A percentile compares a stretch with the other conserved stretches of the same genome.
These are phyloP conservation scores for Hydnum rufescens DNA, from an alignment of 768 basidiomycete species.

Conservation along the genomic window DNA sequence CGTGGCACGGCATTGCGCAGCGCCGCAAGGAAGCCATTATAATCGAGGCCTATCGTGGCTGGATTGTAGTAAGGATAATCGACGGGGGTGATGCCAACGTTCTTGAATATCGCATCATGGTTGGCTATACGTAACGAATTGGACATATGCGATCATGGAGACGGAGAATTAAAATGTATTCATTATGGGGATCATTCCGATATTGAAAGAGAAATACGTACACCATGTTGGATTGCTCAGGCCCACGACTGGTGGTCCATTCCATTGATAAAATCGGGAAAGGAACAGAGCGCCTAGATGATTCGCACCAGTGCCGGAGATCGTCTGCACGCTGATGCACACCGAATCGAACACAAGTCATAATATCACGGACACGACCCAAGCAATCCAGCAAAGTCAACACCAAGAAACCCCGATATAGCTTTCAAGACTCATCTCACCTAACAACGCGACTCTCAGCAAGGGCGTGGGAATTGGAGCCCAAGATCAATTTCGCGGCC, in stretches of 20 bases:
- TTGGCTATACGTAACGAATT: conserved; percentile 30
- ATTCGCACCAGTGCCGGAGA: conserved; percentile 91
- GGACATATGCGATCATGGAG: background rate
- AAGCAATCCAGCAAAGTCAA: background rate
- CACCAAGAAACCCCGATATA: background rate
- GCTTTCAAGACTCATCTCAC: conserved; percentile 12
- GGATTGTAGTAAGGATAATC: conserved; percentile 91
- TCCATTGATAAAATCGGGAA: conserved; percentile 57
- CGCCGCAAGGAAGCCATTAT: conserved; percentile 38
- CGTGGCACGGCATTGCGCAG: conserved; percentile 46
- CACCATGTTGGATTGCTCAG: conserved; percentile 94
- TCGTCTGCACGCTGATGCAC: conserved; percentile 66
- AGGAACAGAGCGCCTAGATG: conserved; percentile 81
- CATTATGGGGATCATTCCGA: too few relatives aligned
- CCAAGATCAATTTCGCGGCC: conserved; percentile 68
- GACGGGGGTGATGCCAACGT: conserved; percentile 70
- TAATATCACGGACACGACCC: background rate
- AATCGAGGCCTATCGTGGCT: conserved; percentile 72
- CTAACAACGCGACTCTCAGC: conserved; percentile 46
- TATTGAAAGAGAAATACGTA: conserved; percentile 21
- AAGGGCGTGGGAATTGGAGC: conserved; percentile 48
- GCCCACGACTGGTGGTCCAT: conserved; percentile 48
- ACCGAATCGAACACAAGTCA: too few relatives aligned
- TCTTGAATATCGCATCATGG: conserved; percentile 79
- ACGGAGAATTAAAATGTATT: background rate